A percentile compares a stretch with the other conserved stretches of the same genome.
Conservation (phyloP, 2,329 filamentous ascomycete genomes). For the Meredithiella fracta region DNA sequence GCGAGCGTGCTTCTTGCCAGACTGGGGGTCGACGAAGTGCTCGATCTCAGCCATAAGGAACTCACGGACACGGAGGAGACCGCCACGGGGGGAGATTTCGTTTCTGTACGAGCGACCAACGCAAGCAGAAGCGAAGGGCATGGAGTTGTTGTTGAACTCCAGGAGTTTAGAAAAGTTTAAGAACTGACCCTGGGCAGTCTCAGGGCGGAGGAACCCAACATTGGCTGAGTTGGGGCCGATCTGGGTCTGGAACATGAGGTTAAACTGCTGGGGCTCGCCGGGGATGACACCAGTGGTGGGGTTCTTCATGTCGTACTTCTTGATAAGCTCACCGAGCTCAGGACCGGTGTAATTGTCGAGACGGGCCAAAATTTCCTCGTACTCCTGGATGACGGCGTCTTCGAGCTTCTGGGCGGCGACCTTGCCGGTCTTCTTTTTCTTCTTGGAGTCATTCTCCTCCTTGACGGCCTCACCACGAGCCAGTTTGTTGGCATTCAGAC, state of each 20-base stretch:
- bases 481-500: conserved; percentile 81
- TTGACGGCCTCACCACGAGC: conserved; percentile 71
- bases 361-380: conserved; percentile 75
- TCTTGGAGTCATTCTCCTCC: conserved; percentile 57
- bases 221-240: conserved; percentile 86
- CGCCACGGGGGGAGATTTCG: conserved; percentile 85
- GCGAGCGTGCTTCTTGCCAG: conserved; percentile 83
- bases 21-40: conserved; percentile 88
- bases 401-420: conserved; percentile 70
- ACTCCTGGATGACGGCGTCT: conserved; percentile 72
- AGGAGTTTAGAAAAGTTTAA: conserved; percentile 92
- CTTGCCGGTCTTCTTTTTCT: conserved; percentile 72
- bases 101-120: conserved; percentile 98
- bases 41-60: conserved; percentile 99
- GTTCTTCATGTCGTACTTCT: conserved; percentile 78
- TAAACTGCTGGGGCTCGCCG: conserved; percentile 74
- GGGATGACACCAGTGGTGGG: conserved; percentile 64
- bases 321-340: conserved; percentile 74
- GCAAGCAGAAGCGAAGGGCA: conserved; percentile 94
- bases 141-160: conserved; percentile 84
- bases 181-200: conserved; percentile 97
- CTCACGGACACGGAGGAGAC: conserved; percentile 84
- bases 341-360: conserved; percentile 91
- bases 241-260: conserved; percentile 94
- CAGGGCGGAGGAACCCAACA: conserved; percentile 72